Conservation (phyloP, 768 basidiomycete species). For the Leccinum obscurum region DNA sequence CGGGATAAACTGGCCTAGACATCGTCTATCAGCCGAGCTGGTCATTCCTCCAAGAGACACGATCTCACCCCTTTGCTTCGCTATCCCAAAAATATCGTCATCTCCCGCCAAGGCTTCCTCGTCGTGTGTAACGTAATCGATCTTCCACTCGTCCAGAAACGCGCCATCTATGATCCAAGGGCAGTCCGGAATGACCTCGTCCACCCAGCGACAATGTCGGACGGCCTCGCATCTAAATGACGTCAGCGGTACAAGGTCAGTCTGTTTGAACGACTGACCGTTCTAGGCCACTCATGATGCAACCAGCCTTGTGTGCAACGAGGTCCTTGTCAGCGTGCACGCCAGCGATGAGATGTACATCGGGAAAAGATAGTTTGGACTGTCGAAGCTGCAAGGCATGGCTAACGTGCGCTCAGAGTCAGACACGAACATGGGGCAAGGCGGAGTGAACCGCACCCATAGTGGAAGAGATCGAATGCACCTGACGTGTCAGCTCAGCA, state of each 20-base stretch:
- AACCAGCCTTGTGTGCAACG: constrained; percentile 70
- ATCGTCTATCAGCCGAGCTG: constrained; percentile 1
- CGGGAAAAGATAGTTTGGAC: constrained; percentile 90
- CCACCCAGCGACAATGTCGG: constrained; percentile 97
- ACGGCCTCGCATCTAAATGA: constrained; percentile 74
- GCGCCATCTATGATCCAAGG: constrained; percentile 87
- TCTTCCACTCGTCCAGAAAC: constrained; percentile 81
- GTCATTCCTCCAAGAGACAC: neutral
- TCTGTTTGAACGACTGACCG: constrained; percentile 44
- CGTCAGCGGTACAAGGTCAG: neutral
- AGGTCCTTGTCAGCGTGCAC: constrained; percentile 90
- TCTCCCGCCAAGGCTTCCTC: constrained; percentile 75
- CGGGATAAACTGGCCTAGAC: constrained; percentile 87
- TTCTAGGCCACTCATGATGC: constrained; percentile 88
- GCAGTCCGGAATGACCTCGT: constrained; percentile 86
- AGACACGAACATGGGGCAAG: constrained; percentile 1
- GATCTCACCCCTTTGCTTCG: constrained; percentile 72
- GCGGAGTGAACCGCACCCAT: constrained; percentile 57
- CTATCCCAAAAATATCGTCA: constrained; percentile 83
- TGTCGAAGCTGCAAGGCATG: constrained; percentile 96
- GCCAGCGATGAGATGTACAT: constrained; percentile 90
- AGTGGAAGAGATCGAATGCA: constrained; percentile 98
- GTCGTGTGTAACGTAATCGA: constrained; percentile 98
- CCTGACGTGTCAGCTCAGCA: constrained; percentile 43
- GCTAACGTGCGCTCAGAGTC: constrained; percentile 40